Evolutionary conservation across 768 basidiomycete genomes (phyloP), one percentile per base, ranked within the genome.

Genomic region (Lactarius hengduanensis): DNA sequence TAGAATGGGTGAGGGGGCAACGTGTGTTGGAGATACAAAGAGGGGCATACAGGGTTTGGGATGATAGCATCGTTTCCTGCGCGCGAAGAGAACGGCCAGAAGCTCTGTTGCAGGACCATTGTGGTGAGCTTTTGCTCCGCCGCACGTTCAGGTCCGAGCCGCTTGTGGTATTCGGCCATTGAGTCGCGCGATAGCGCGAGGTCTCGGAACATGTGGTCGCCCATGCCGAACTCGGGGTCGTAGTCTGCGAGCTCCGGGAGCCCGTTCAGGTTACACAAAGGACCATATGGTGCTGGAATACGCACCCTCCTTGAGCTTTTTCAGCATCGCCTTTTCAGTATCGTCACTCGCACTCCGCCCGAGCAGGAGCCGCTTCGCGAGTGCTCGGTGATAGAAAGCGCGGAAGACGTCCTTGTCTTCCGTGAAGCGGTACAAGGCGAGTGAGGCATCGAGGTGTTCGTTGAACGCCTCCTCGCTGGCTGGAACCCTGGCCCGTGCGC

Each of bases 191-290:
- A 96, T 20, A 93, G 78, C 0, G 85, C 84, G 3, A 96, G 79
- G 73, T 96, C 95, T 67, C 88, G 94, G 80, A 98, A 96, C 96
- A 98, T 96, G 47, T 93, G 87, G 71, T 94, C 92, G 59, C 94
- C 94, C 79, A 90, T 91, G 9, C 90, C 91, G 73, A 98, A 98
- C 67, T 96, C 95, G 13, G 95, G 91, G 74, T 98, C 97, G 72
- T 96, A 96, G 61, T 90, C 96, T 96, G 72, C 56, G 62, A 30
- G 30, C 5, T 57, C 55, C 34, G 32, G 22, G 16, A 45, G 5
- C 1, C 43, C n/a, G 15, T 8, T 45, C 18, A 18, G n/a, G 6
- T 18, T 3, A 34, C 15, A 10, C 30, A 5, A 43, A 50, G 16
- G 41, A 10, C n/a, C 5, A 54, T 53, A 40, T 11, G 15, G 38